These are phyloP conservation scores for Leptographium galeiforme DNA, from an alignment of 2,329 filamentous ascomycete genomes.

Conservation along the genomic window DNA sequence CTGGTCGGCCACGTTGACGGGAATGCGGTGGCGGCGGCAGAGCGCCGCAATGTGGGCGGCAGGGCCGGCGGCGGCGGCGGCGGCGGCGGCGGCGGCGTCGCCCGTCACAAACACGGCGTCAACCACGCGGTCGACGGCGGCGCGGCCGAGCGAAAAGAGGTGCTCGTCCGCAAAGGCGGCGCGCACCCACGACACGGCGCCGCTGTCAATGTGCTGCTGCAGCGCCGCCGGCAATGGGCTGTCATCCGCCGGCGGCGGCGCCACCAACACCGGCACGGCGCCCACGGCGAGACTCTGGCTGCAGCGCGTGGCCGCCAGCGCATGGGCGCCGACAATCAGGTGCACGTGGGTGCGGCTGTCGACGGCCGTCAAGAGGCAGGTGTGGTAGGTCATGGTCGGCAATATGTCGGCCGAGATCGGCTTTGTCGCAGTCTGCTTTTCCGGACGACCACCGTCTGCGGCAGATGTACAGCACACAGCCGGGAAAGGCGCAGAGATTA, in stretches of 20 bases:
- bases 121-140: constrained; percentile 63
- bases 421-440: no score
- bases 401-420: not conserved
- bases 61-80: constrained; percentile 6
- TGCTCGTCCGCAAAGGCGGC: constrained; percentile 58
- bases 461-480: no score
- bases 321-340: constrained; percentile 73
- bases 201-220: constrained; percentile 51
- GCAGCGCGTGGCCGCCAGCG: constrained; percentile 76
- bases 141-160: constrained; percentile 62
- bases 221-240: constrained; percentile 41
- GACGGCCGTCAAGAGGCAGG: constrained; percentile 56
- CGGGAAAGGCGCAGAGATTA: no score
- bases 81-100: not conserved
- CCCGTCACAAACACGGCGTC: constrained; percentile 83
- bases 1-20: constrained; percentile 83
- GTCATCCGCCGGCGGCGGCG: constrained; percentile 35
- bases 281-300: constrained; percentile 68
- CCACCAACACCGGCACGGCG: constrained; percentile 66
- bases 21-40: constrained; percentile 70
- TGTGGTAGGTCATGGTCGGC: constrained; percentile 9
- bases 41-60: constrained; percentile 54
- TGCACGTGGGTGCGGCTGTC: constrained; percentile 62
- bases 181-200: constrained; percentile 51
- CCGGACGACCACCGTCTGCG: no score